Percentiles rank a stretch among this genome's conserved stretches.
phyloP scores from a whole-genome alignment of 345 rosid species.

The Litchi chinensis region DNA sequence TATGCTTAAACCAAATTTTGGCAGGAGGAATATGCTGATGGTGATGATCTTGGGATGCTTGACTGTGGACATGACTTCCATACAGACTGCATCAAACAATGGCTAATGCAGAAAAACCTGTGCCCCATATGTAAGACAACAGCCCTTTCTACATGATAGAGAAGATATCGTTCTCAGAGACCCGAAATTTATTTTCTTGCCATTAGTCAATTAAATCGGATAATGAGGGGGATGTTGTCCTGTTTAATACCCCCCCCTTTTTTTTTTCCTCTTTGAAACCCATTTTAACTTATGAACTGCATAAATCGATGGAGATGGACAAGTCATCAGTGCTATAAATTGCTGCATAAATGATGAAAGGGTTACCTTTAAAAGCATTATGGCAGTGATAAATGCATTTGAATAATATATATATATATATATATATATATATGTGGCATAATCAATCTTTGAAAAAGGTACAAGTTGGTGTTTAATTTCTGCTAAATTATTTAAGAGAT shows the following conservation, averaged over 20 bases:
- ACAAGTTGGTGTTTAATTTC: not conserved
- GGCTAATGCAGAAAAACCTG: slow-evolving; percentile 81
- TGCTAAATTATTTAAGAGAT: not conserved
- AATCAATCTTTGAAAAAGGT: not conserved
- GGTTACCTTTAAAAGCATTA: slow-evolving; percentile 13
- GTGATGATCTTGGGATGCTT: slow-evolving; percentile 71
- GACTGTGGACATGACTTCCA: slow-evolving; percentile 91
- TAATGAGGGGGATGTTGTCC: slow-evolving; percentile 20
- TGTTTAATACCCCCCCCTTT: slow-evolving; percentile 6
- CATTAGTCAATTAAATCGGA: slow-evolving; percentile 22
- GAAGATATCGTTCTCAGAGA: slow-evolving; percentile 3
- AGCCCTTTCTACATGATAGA: slow-evolving; percentile 47
- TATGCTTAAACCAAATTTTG: slow-evolving; percentile 1
- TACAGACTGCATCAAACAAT: slow-evolving; percentile 70
- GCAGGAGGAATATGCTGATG: slow-evolving; percentile 81
- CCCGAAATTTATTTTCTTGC: slow-evolving; percentile 17
- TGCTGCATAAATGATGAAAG: slow-evolving; percentile 26
- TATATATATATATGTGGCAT: not conserved
- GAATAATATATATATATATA: not conserved
- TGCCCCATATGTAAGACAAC: slow-evolving; percentile 89
- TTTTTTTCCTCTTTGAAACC: not conserved
- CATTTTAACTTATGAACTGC: slow-evolving; percentile 25
- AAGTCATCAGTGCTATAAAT: slow-evolving; percentile 10
- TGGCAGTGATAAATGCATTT: slow-evolving; percentile 20
- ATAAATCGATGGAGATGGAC: slow-evolving; percentile 7